Evolutionary conservation across 1,284 basidiomycete genomes (phyloP).

Genomic region (Lentinus polychrous): DNA sequence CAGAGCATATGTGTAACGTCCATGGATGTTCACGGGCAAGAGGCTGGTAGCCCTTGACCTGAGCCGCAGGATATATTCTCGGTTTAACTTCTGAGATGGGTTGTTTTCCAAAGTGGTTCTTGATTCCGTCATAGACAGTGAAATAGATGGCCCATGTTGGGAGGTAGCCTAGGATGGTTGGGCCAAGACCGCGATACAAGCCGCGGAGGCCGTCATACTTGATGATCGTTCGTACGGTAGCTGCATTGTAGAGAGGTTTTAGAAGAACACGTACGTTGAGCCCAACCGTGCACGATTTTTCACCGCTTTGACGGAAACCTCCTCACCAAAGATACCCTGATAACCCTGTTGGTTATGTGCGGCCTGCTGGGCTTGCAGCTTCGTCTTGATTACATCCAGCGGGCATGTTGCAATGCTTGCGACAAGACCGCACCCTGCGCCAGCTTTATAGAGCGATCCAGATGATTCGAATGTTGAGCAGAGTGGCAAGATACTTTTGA

Average conservation of each 20-base stretch:
- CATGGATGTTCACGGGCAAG: constrained; percentile 71
- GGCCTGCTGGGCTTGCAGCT: constrained; percentile 84
- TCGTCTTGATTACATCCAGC: constrained; percentile 96
- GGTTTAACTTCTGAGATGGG: constrained; percentile 32
- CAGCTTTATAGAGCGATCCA: constrained; percentile 40
- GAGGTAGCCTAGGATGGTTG: constrained; percentile 91
- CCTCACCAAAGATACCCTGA: constrained; percentile 68
- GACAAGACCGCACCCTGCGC: constrained; percentile 83
- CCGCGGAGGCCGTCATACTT: constrained; percentile 76
- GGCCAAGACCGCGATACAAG: constrained; percentile 89
- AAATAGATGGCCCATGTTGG: constrained; percentile 99
- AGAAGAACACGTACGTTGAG: constrained; percentile 20
- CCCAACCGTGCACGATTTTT: constrained; percentile 7
- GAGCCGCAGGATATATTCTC: constrained; percentile 70
- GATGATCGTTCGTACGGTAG: constrained; percentile 68
- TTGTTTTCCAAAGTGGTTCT: constrained; percentile 68
- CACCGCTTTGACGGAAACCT: constrained; percentile 15
- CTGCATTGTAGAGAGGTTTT: constrained; percentile 29
- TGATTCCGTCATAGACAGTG: constrained; percentile 93
- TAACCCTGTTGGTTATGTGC: constrained; percentile 64
- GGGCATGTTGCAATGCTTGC: constrained; percentile 95
- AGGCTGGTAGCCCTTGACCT: constrained; percentile 76
- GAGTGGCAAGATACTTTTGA: constrained; percentile 2
- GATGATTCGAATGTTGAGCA: constrained; percentile 6
- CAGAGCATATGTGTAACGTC: constrained; percentile 83